Evolutionary conservation across 2,329 filamentous ascomycete genomes (phyloP).

Genomic region (Cadophora malorum): DNA sequence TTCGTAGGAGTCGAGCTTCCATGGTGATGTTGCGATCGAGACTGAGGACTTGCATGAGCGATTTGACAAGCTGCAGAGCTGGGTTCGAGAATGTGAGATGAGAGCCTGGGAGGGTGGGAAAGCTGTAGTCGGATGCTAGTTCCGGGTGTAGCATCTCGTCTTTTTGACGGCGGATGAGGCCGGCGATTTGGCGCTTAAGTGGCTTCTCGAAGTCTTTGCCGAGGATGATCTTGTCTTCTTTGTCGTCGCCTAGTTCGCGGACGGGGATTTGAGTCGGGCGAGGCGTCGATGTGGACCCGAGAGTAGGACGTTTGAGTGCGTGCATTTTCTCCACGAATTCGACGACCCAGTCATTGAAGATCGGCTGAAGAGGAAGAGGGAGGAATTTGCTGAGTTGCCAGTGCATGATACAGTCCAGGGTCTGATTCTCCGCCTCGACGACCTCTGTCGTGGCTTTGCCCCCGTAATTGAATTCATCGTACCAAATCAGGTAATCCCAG

Average conservation of each 20-base stretch:
- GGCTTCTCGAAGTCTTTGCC: slow-evolving; percentile 87
- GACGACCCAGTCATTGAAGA: slow-evolving; percentile 91
- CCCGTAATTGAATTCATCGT: slow-evolving; percentile 98
- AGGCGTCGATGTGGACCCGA: slow-evolving; percentile 57
- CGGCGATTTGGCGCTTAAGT: slow-evolving; percentile 84
- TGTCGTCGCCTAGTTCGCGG: slow-evolving; percentile 62
- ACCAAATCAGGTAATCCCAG: slow-evolving; percentile 99
- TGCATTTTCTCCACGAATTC: slow-evolving; percentile 98
- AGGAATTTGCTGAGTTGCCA: slow-evolving; percentile 96
- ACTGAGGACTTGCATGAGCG: slow-evolving; percentile 88
- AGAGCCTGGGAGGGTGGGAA: slow-evolving; percentile 80
- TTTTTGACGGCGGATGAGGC: slow-evolving; percentile 83
- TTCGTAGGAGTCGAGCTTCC: slow-evolving; percentile 85
- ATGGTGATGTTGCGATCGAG: slow-evolving; percentile 90
- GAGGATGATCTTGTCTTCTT: slow-evolving; percentile 68
- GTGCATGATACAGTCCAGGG: slow-evolving; percentile 92
- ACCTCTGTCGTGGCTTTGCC: slow-evolving; percentile 90
- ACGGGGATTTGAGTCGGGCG: slow-evolving; percentile 64
- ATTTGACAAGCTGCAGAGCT: slow-evolving; percentile 89
- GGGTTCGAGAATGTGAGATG: slow-evolving; percentile 72
- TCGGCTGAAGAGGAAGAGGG: slow-evolving; percentile 77
- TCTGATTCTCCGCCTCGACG: slow-evolving; percentile 75
- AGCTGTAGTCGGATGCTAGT: slow-evolving; percentile 83
- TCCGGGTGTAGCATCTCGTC: slow-evolving; percentile 90
- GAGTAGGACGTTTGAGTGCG: slow-evolving; percentile 72